A percentile compares a stretch with the other conserved stretches of the same genome.
These are phyloP conservation scores for Lagenidium giganteum DNA, from an alignment of 352 stramenopile genomes.

Conservation along the genomic window DNA sequence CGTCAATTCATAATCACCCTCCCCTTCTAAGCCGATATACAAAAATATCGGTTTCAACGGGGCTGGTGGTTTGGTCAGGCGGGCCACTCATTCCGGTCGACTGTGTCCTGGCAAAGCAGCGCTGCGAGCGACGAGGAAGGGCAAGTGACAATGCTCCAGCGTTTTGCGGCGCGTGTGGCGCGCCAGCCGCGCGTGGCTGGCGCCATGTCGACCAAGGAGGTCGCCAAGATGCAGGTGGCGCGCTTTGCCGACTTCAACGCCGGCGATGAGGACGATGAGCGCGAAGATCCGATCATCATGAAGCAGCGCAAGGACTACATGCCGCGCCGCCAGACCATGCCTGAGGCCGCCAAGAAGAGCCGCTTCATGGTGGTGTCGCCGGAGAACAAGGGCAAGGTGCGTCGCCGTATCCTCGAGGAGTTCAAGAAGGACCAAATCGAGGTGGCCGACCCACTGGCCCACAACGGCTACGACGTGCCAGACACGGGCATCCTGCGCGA, in stretches of 20 bases:
- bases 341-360: constrained; percentile 66
- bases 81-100: no score
- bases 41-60: no score
- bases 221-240: constrained; percentile 30
- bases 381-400: constrained; percentile 73
- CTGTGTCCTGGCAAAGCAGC: no score
- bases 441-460: constrained; percentile 45
- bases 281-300: constrained; percentile 60
- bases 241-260: constrained; percentile 42
- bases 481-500: constrained; percentile 56
- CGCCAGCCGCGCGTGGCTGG: constrained; percentile 19
- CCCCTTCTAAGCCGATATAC: no score
- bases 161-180: constrained; percentile 40
- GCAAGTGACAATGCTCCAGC: constrained; percentile 54
- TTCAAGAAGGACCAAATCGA: constrained; percentile 72
- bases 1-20: no score
- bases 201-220: constrained; percentile 1
- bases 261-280: constrained; percentile 67
- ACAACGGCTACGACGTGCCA: constrained; percentile 40
- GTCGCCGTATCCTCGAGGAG: constrained; percentile 71
- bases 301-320: constrained; percentile 53
- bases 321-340: constrained; percentile 68
- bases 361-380: constrained; percentile 68
- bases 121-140: no score
- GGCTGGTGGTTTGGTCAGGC: no score